Evolutionary conservation across 331 rosid genomes (phyloP).

Genomic region (Rosa hybrid): DNA sequence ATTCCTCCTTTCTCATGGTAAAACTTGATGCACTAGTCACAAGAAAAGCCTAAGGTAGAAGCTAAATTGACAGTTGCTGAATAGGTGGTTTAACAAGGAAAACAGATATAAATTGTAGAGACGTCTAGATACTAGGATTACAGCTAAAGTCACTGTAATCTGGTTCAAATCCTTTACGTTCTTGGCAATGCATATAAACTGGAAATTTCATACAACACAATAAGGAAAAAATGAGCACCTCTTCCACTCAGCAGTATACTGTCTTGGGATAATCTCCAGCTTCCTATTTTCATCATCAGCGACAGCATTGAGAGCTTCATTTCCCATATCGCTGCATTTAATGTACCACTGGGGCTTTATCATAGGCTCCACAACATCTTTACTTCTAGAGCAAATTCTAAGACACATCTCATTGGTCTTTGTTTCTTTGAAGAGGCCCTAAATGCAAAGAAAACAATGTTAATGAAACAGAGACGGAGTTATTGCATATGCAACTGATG

Average conservation of each 20-base stretch:
- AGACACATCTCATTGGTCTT: constrained; percentile 91
- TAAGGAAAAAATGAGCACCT: constrained; percentile 47
- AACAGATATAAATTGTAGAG: no score
- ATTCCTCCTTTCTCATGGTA: no score
- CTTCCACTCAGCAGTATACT: constrained; percentile 85
- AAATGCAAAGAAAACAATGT: constrained; percentile 27
- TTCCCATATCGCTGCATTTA: constrained; percentile 62
- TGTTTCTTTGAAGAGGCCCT: constrained; percentile 87
- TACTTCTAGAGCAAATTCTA: constrained; percentile 88
- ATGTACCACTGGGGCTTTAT: constrained; percentile 97
- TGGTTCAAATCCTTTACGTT: no score
- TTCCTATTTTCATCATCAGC: constrained; percentile 53
- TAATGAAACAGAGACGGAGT: not conserved
- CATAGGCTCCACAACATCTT: constrained; percentile 91
- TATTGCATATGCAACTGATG: no score
- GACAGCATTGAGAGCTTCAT: constrained; percentile 71
- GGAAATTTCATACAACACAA: constrained; percentile 1
- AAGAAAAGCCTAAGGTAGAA: no score
- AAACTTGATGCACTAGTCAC: no score
- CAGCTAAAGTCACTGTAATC: no score
- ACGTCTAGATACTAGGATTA: no score
- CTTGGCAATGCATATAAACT: no score
- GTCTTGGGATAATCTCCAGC: constrained; percentile 77
- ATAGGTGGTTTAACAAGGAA: no score
- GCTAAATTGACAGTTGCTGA: no score